Base-by-base conservation (phyloP, 345 rosid species). In the Lagerstroemia speciosa region DNA sequence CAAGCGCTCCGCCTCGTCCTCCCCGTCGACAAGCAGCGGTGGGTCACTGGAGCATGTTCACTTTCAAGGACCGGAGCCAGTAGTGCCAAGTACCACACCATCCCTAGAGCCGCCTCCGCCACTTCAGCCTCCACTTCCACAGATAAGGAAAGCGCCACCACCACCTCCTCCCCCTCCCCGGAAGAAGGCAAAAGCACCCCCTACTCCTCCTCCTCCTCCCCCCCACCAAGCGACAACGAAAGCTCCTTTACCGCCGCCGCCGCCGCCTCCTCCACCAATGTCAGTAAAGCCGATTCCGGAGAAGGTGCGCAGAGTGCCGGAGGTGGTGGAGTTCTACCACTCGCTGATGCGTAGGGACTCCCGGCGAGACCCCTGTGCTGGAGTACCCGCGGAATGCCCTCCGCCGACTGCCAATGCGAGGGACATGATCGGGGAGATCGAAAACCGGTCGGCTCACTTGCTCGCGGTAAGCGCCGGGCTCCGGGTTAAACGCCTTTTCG, bases 341-440 rank as follows among this genome's bases (percentile, higher is more conserved):
- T 94, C 98, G 2, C 73, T 94, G 38, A 94, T 94, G 99, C 77
- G 96, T 40, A 83, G 97, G 74, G 96, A 94, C 61, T 88, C 95
- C 1, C 75, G 90, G 77, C 78, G 90, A 65, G 99, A 94, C 43
- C 78, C 90, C 69, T 75, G 83, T 20, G 81, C 83, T 0, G 79
- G 83, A 43, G 66, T 68, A 22, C 71, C 68, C 26, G 76, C 69
- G 31, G 97, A 89, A 6, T 70, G 65, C 15, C 64, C 79, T 26
- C 80, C 84, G 26, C 83, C 85, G 29, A 73, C 80, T 45, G 78
- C 87, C 20, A 89, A 85, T 45, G 87, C 96, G 8, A 86, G 97
- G 43, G 96, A 94, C 72, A 94, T 94, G 99, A 94, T 94, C 68
- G 97, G 99, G 38, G 99, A 94, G 84, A 94, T 94, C 32, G 99